Percentiles rank a stretch among this genome's conserved stretches.
These are phyloP conservation scores for Hordeum vulgare DNA, from an alignment of 176 grass and related monocot genomes.

Conservation along the genomic window DNA sequence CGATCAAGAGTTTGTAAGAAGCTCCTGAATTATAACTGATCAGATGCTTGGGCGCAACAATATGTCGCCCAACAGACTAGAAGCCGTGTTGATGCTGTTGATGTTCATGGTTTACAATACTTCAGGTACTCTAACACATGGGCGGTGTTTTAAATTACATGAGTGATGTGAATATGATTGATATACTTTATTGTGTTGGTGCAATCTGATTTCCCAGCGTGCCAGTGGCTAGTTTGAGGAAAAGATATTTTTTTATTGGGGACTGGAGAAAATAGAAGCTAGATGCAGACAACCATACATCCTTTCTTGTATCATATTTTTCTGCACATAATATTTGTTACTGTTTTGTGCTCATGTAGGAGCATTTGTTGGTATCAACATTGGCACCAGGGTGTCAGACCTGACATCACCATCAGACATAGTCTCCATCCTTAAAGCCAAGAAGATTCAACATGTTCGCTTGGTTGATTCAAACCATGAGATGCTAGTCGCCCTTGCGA, in stretches of 20 bases:
- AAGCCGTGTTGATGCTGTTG: conserved; percentile 30
- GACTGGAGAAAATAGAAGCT: background rate
- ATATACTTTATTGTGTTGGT: background rate
- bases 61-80: conserved; percentile 37
- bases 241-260: background rate
- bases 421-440: conserved; percentile 78
- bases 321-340: background rate
- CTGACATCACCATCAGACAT: conserved; percentile 54
- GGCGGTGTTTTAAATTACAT: background rate
- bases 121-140: conserved; percentile 60
- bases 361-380: conserved; percentile 81
- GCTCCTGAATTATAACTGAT: background rate
- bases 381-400: conserved; percentile 66
- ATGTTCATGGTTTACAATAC: conserved; percentile 41
- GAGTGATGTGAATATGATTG: background rate
- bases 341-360: conserved; percentile 37
- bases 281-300: background rate
- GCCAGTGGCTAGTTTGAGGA: background rate
- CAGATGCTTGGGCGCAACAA: background rate
- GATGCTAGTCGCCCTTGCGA: conserved; percentile 75
- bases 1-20: conserved; percentile 3
- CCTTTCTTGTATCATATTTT: background rate
- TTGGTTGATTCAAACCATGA: conserved; percentile 73
- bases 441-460: conserved; percentile 81
- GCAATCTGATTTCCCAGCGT: background rate